Base-by-base conservation (phyloP, 129 eudicot genomes). In the Kitagawia praeruptora region DNA sequence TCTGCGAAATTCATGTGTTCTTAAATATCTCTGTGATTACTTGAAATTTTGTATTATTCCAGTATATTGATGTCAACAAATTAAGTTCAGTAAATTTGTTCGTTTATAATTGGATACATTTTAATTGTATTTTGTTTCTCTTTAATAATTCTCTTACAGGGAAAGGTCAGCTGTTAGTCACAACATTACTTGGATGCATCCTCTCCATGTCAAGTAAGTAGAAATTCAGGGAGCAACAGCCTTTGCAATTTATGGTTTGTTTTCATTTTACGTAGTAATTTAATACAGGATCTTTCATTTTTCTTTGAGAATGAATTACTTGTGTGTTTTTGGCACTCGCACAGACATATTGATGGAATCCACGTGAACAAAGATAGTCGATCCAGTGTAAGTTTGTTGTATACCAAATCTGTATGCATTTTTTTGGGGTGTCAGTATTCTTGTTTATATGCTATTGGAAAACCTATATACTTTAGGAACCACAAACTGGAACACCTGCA, bases 101-200 rank as follows among this genome's bases (percentile, higher is more conserved):
- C n/a, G n/a, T n/a, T n/a, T n/a, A n/a, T n/a, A 53, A 8, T 39
- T 9, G 42, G 23, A 44, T 64, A 42, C 11, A 66, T 72, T 82
- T 37, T 45, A 25, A 78, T 69, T 74, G 63, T 19, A 49, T 74
- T 74, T 58, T 2, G 15, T 54, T 14, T 46, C 28, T 46, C 44
- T 67, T 49, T n/a, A 38, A 38, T 79, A 70, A 51, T 46, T 28
- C 39, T 64, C 46, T 63, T 77, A 56, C 86, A 95, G 97, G 83
- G 99, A 95, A 81, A 87, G 87, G 61, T 95, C 99, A 47, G 97
- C 91, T 73, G 92, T 89, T 75, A 92, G 99, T 84, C 99, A 95
- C 82, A 72, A 87, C 15, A 85, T 90, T 56, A 92, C 97, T 19
- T 89, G 96, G 97, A 83, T 81, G 31, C 85, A 86, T 85, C 76